Evolutionary conservation across 2,329 filamentous ascomycete genomes (phyloP), one percentile per base, ranked within the genome.

Genomic region (Pseudogymnoascus sp.): DNA sequence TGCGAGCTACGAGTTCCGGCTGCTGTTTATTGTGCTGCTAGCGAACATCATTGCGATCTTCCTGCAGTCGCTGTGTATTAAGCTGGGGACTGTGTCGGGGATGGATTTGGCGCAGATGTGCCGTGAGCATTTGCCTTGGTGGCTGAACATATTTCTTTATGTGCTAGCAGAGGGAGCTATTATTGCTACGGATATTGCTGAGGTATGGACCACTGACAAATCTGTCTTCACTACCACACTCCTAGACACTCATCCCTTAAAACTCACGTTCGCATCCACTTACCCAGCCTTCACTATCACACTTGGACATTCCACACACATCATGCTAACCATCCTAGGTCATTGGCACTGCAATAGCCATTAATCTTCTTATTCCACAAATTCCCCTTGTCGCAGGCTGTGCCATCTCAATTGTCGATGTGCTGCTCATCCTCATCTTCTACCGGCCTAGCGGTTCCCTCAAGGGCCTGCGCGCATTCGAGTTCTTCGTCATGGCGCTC

Each of bases 291-390:
- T 38, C 9, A 29, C n/a, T 44, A 35, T 55, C 17, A n/a, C 17
- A 6, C 4, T 13, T n/a, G 29, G 27, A 38, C 12, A 33, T 21
- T 58, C 8, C 31, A 12, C 8, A 33, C 0, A 4, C 44, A 48
- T 5, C 4, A 31, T 51, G 17, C 27, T 51, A 17, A 51, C 27
- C 4, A 51, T 31, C 9, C 7, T 60, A 81, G 79, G 86, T 89
- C 17, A 89, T 90, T 66, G 87, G 87, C 59, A 88, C 85, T 15
- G 87, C 87, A 10, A 89, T 90, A 65, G 86, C 84, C 1, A 75
- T 90, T 58, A 89, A 89, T 66, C 76, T 90, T 12, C 77, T 90
- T 33, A 79, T 86, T 21, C 83, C 83, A 0, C 76, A 83, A 63
- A 76, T 90, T 4, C 86, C 87, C 0, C 76, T 90, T 7, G 84